Evolutionary conservation across 202 grass and related monocot species (phyloP).

Genomic region (Eragrostis tef): DNA sequence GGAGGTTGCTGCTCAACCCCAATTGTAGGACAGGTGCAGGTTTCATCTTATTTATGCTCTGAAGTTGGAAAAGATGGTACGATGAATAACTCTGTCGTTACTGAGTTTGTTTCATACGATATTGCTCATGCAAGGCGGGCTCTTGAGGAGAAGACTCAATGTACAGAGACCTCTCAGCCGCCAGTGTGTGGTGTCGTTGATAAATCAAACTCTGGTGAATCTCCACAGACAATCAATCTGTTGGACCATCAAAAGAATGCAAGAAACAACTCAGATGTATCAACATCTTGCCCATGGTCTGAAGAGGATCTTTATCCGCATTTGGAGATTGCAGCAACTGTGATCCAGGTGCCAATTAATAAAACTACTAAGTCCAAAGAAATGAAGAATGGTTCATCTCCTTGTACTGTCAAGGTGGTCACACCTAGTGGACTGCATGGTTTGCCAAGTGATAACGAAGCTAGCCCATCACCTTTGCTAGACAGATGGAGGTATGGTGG

Average conservation of each 20-base stretch:
- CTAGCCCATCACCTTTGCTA: conserved; percentile 69
- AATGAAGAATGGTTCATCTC: conserved; percentile 45
- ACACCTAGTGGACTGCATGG: conserved; percentile 77
- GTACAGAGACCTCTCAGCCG: conserved; percentile 45
- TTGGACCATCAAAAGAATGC: conserved; percentile 36
- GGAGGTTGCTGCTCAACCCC: conserved; percentile 51
- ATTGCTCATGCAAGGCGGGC: conserved; percentile 76
- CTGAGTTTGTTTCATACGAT: conserved; percentile 82
- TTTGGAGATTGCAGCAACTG: conserved; percentile 78
- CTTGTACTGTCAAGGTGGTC: conserved; percentile 66
- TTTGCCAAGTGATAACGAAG: conserved; percentile 52
- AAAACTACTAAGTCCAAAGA: conserved; percentile 57
- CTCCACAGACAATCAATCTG: conserved; percentile 35
- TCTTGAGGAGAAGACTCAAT: conserved; percentile 60
- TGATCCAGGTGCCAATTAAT: conserved; percentile 74
- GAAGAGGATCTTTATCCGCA: conserved; percentile 77
- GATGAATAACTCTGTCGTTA: conserved; percentile 68
- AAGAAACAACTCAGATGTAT: conserved; percentile 59
- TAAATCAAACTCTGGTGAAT: conserved; percentile 27
- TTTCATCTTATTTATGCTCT: conserved; percentile 81
- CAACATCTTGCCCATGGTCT: conserved; percentile 72
- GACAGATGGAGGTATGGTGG: conserved; percentile 93
- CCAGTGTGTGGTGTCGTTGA: background rate
- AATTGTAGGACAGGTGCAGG: conserved; percentile 76
- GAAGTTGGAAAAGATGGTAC: conserved; percentile 69